Base-by-base conservation (phyloP, 2,329 filamentous ascomycete genomes). In the Basipetospora sp. region DNA sequence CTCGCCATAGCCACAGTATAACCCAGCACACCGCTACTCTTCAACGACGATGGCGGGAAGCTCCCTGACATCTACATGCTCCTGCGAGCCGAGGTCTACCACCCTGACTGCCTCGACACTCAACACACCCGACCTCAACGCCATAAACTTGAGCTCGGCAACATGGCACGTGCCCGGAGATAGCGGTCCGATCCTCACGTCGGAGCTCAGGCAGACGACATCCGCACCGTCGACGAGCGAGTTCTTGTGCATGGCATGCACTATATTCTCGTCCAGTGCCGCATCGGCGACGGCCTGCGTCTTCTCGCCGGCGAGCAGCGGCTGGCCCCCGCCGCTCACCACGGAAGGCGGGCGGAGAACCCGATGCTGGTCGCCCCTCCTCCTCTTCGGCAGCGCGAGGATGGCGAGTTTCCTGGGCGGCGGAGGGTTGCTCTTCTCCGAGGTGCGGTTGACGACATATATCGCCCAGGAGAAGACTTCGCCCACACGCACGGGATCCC, bases 51-150 rank as follows among this genome's bases (percentile, higher is more conserved):
- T 72, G 31, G 70, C 74, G 0, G 83, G 83, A 44, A 90, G 53
- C 43, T 88, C 79, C 42, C 72, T 68, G 39, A 87, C 75, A 54
- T 88, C 81, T 3, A 83, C 77, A 50, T 81, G 78, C 58, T 87
- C 80, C 49, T 83, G 77, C 25, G 73, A 80, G 16, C 64, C 71
- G 42, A 88, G 53, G 53, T 90, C 83, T 3, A 87, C 65, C 1
- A 88, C 71, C 35, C 80, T 64, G 15, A 88, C 64, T 3, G 77
- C 76, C 47, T 87, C 82, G 3, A 88, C 55, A n/a, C 69, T 67
- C 20, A 83, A 65, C 22, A 83, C 67, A 1, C 82, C 83, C 34
- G 71, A 64, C 38, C 62, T 61, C 37, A 86, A 58, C 4, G 81
- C 76, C 38, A 86, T 60, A 45, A 88, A 86, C 46, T 73, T 71